Conservation (phyloP, 306 rosid genomes). For the Fragaria nilgerrensis region DNA sequence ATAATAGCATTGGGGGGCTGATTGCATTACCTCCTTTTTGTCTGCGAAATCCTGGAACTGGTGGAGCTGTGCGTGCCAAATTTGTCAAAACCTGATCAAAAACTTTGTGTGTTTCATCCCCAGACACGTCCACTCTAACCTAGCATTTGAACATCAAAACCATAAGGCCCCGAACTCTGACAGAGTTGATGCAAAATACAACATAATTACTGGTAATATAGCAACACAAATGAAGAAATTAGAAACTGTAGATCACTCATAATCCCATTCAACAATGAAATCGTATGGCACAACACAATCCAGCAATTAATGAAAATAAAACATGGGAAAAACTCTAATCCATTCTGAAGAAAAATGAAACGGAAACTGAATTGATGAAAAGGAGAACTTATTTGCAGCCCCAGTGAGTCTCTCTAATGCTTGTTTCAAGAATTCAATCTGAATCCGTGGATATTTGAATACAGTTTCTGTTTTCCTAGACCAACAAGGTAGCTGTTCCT, state of each 20-base stretch:
- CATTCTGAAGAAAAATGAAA: not conserved
- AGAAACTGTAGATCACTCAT: not conserved
- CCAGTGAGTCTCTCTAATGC: not conserved
- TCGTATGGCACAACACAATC: not conserved
- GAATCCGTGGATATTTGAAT: not conserved
- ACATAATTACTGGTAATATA: not conserved
- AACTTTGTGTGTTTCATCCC: conserved; percentile 64
- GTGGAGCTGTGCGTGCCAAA: conserved; percentile 74
- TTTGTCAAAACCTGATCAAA: conserved; percentile 55
- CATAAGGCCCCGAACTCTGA: not conserved
- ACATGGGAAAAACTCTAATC: not conserved
- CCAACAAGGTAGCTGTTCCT: conserved; percentile 7
- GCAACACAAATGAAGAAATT: not conserved
- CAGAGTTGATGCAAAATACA: not conserved
- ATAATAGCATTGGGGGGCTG: not conserved
- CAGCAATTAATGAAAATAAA: no score
- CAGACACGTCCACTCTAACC: conserved; percentile 74
- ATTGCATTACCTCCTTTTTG: conserved; percentile 71
- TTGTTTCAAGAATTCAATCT: not conserved
- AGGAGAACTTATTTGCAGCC: not conserved
- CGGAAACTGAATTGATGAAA: not conserved
- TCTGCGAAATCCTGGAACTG: conserved; percentile 81
- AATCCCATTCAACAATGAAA: not conserved
- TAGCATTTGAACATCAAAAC: conserved; percentile 33
- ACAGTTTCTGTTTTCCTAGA: not conserved